A percentile compares a stretch with the other conserved stretches of the same genome.
Conservation (phyloP, 306 rosid genomes). For the Rosa chinensis region DNA sequence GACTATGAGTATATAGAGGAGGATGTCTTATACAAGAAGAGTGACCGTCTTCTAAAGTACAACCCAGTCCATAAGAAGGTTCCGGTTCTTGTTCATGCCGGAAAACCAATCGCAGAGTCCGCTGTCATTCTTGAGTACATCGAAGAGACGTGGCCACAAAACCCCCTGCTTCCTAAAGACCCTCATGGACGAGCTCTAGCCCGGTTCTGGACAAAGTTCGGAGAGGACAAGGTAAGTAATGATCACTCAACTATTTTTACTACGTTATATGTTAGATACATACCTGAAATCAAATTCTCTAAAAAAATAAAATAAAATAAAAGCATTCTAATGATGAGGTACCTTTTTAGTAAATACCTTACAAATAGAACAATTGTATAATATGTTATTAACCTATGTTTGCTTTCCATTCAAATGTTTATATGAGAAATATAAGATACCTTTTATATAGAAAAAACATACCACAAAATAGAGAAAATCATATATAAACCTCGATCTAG, state of each 20-base stretch:
- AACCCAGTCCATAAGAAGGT: slow-evolving; percentile 9
- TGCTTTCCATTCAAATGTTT: too few species aligned
- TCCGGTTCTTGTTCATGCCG: slow-evolving; percentile 17
- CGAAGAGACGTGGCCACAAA: slow-evolving; percentile 26
- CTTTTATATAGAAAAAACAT: too few species aligned
- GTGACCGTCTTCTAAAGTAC: slow-evolving; percentile 5
- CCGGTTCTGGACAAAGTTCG: slow-evolving; percentile 21
- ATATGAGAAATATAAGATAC: too few species aligned
- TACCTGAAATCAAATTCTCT: too few species aligned
- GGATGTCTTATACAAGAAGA: slow-evolving; percentile 1
- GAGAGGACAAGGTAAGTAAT: slow-evolving; percentile 15
- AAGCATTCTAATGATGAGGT: too few species aligned
- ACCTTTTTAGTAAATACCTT: too few species aligned
- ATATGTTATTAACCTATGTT: too few species aligned
- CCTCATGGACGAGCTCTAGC: slow-evolving; percentile 7
- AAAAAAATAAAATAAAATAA: too few species aligned
- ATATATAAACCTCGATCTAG: too few species aligned
- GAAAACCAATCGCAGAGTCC: slow-evolving; percentile 18
- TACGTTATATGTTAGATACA: too few species aligned
- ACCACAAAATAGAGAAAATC: too few species aligned
- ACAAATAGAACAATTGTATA: too few species aligned
- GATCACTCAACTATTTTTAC: not conserved
- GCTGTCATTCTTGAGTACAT: slow-evolving; percentile 23
- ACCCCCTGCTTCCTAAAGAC: slow-evolving; percentile 24
- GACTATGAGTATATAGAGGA: slow-evolving; percentile 20